Conservation (phyloP, 306 rosid species). For the Vigna nakashimae region DNA sequence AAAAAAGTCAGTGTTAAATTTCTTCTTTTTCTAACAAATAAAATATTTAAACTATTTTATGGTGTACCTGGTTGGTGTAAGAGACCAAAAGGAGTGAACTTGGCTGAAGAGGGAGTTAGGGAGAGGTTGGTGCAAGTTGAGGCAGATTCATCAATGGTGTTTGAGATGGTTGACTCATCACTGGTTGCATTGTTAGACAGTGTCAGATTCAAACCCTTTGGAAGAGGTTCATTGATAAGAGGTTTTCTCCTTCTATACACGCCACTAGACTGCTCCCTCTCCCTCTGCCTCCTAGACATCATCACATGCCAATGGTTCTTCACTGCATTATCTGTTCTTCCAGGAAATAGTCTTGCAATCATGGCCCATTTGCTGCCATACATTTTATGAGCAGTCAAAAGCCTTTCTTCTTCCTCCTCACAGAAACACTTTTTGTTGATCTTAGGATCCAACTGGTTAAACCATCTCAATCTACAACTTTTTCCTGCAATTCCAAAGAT, state of each 20-base stretch:
- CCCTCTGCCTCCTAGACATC: conserved; percentile 83
- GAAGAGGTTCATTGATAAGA: conserved; percentile 15
- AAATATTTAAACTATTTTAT: no score
- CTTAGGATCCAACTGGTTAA: conserved; percentile 87
- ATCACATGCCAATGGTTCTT: conserved; percentile 97
- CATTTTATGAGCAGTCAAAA: conserved; percentile 65
- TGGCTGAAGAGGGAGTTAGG: conserved; percentile 59
- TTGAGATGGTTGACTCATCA: conserved; percentile 70
- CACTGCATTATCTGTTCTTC: conserved; percentile 93
- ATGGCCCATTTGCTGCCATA: conserved; percentile 95
- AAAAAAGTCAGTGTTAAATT: no score
- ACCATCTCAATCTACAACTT: conserved; percentile 97
- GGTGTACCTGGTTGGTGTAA: conserved; percentile 24
- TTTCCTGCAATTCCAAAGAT: conserved; percentile 60
- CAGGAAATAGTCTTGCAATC: conserved; percentile 86
- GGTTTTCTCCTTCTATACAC: conserved; percentile 67
- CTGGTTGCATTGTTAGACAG: conserved; percentile 54
- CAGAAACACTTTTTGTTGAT: conserved; percentile 73
- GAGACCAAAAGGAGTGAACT: conserved; percentile 1
- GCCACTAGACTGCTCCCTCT: conserved; percentile 63
- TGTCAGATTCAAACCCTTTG: conserved; percentile 42
- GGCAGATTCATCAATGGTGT: conserved; percentile 63
- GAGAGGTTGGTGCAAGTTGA: conserved; percentile 75
- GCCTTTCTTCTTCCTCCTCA: conserved; percentile 83
- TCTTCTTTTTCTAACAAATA: no score